Conservation (phyloP, 306 rosid genomes). For the Lathyrus sativus region DNA sequence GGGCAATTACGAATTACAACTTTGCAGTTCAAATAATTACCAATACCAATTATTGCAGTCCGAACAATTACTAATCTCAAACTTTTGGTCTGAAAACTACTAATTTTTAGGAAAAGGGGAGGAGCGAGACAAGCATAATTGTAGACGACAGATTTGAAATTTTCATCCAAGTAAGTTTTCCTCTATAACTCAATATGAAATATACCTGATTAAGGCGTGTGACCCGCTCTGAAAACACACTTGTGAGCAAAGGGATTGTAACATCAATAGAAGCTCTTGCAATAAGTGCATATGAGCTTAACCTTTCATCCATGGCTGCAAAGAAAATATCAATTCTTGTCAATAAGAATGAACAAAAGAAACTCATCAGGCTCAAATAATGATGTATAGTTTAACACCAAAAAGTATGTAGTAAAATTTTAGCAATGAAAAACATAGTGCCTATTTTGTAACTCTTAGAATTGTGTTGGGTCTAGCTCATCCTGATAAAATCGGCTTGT, state of each 20-base stretch:
- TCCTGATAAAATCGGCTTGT: no score
- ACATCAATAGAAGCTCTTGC: conserved; percentile 81
- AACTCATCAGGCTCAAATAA: conserved; percentile 24
- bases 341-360: conserved; percentile 14
- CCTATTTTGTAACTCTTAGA: background rate
- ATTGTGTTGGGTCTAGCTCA: no score
- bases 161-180: conserved; percentile 7
- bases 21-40: conserved; percentile 10
- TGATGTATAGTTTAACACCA: background rate
- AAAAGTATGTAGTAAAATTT: background rate
- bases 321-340: conserved; percentile 31
- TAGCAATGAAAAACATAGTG: background rate
- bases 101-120: background rate
- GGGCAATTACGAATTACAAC: conserved; percentile 10
- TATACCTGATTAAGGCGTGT: conserved; percentile 77
- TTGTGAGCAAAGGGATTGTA: conserved; percentile 74
- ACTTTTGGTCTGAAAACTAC: conserved; percentile 13
- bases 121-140: conserved; percentile 18
- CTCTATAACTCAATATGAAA: conserved; percentile 32
- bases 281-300: conserved; percentile 90
- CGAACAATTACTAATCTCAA: conserved; percentile 11
- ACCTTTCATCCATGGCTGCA: conserved; percentile 97
- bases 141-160: conserved; percentile 15
- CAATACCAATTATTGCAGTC: conserved; percentile 3
- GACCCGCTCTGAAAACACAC: conserved; percentile 68